These are phyloP conservation scores for Trichoderma asperelloides DNA, from an alignment of 495 filamentous ascomycete species.

Conservation along the genomic window DNA sequence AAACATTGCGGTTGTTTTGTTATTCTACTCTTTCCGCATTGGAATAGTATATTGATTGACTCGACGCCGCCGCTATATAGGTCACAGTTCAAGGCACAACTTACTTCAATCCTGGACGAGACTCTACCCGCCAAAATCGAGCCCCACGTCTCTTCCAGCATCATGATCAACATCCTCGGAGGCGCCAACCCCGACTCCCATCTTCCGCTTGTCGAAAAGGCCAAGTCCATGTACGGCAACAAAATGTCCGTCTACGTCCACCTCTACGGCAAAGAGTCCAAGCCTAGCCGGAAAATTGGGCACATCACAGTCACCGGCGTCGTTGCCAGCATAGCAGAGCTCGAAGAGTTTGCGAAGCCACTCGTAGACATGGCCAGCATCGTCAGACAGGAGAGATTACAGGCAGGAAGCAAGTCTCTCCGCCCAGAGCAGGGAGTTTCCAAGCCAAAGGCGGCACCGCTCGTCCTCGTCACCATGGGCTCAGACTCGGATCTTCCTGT, in stretches of 20 bases:
- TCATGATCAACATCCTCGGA: slow-evolving; percentile 97
- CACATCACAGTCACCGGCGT: slow-evolving; percentile 67
- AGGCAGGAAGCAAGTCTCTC: slow-evolving; percentile 16
- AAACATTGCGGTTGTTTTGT: not conserved
- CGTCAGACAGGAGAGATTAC: slow-evolving; percentile 52
- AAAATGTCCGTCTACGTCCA: slow-evolving; percentile 51
- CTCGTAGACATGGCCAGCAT: slow-evolving; percentile 55
- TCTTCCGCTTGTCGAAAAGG: slow-evolving; percentile 51
- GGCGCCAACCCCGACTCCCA: slow-evolving; percentile 63
- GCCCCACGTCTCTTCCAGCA: slow-evolving; percentile 50
- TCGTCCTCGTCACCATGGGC: slow-evolving; percentile 86
- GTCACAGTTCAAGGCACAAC: slow-evolving; percentile 87
- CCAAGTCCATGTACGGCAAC: slow-evolving; percentile 49
- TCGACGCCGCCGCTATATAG: not conserved
- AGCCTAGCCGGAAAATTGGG: slow-evolving; percentile 87
- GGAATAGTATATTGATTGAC: not conserved
- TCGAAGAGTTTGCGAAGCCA: slow-evolving; percentile 59
- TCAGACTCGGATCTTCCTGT: slow-evolving; percentile 87
- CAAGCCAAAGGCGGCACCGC: slow-evolving; percentile 24
- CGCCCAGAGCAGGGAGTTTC: slow-evolving; percentile 21
- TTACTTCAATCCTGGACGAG: slow-evolving; percentile 75
- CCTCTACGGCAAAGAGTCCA: slow-evolving; percentile 85
- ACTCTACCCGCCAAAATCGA: slow-evolving; percentile 55
- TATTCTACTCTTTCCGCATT: not conserved
- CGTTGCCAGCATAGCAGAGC: slow-evolving; percentile 45